These are phyloP conservation scores for Cordyceps fumosorosea DNA, from an alignment of 2,329 filamentous ascomycete species.

Conservation along the genomic window DNA sequence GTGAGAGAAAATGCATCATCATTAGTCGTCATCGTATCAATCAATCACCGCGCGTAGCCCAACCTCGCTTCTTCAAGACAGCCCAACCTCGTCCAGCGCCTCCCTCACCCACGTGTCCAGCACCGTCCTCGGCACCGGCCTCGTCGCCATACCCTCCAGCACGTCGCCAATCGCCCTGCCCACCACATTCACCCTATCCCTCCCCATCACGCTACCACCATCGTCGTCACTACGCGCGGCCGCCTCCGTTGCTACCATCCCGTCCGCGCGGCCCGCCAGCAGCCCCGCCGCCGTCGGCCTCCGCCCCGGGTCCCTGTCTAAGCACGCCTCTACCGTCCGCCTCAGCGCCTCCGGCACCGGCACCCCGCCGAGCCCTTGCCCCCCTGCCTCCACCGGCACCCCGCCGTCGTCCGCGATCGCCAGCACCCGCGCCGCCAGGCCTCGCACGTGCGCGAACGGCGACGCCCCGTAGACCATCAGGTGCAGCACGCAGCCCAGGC, in stretches of 20 bases:
- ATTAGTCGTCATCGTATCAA: not conserved
- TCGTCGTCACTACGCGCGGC: not conserved
- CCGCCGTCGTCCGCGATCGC: not conserved
- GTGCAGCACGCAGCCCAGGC: conserved; percentile 83
- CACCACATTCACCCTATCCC: not conserved
- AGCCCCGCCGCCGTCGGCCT: not conserved
- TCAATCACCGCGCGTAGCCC: not conserved
- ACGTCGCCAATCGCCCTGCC: not conserved
- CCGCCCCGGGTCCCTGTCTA: not conserved
- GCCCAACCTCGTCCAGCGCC: not conserved
- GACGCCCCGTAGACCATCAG: conserved; percentile 84
- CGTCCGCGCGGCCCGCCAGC: not conserved
- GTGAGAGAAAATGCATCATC: not conserved
- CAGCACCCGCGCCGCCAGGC: not conserved
- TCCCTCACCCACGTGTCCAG: not conserved
- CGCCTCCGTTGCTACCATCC: not conserved
- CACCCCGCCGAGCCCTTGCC: not conserved
- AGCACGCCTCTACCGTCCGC: not conserved
- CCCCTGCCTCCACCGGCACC: not conserved
- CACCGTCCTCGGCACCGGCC: not conserved
- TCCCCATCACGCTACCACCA: not conserved
- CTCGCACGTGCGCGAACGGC: conserved; percentile 73
- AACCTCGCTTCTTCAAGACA: not conserved
- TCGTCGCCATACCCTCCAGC: not conserved
- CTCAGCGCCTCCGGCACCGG: not conserved